Evolutionary conservation across 306 rosid genomes (phyloP).

Genomic region (Psophocarpus tetragonolobus): DNA sequence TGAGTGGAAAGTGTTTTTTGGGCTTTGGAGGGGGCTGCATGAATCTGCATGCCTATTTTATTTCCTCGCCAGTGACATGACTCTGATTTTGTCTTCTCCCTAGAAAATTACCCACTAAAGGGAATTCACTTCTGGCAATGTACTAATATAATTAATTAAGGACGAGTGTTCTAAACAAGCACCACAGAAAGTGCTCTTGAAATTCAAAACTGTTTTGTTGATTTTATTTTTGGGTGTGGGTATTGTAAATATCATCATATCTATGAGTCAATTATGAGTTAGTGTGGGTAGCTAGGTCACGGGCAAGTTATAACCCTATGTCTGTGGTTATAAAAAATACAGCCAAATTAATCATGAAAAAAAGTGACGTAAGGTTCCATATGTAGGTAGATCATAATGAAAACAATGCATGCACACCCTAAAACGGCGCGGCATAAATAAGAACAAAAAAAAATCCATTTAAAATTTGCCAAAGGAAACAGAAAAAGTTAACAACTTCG

Average conservation of each 20-base stretch:
- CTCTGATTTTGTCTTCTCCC: constrained; percentile 28
- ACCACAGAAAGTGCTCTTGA: background rate
- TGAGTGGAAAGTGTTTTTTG: background rate
- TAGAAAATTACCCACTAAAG: constrained; percentile 26
- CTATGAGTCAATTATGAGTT: background rate
- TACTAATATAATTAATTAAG: background rate
- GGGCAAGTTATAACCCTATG: background rate
- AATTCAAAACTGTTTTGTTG: background rate
- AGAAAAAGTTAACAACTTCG: background rate
- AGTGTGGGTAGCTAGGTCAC: background rate
- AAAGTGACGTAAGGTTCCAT: background rate
- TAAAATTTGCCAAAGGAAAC: background rate
- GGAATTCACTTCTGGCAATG: background rate
- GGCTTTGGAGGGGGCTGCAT: background rate
- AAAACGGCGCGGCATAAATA: background rate
- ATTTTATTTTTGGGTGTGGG: background rate
- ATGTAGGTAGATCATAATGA: background rate
- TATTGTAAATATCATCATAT: background rate
- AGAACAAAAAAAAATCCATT: background rate
- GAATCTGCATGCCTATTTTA: background rate
- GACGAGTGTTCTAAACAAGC: background rate
- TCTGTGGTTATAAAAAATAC: background rate
- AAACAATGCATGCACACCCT: background rate
- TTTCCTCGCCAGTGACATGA: constrained; percentile 12
- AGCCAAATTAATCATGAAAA: background rate